Percentiles rank a stretch among this genome's conserved stretches.
Conservation (phyloP, 2,329 filamentous ascomycete species). For the Exophiala spinifera region DNA sequence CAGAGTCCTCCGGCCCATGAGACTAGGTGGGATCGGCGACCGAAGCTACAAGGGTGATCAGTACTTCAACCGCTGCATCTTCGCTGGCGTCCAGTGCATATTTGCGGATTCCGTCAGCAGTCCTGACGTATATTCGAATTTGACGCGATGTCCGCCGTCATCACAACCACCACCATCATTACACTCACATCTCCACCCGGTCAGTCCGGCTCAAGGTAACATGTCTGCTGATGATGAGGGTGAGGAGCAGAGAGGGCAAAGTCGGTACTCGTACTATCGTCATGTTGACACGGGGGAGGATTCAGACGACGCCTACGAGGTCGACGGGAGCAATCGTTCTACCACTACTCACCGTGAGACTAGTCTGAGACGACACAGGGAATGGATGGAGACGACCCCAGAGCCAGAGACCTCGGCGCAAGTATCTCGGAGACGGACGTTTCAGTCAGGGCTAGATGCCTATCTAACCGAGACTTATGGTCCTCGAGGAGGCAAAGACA, state of each 20-base stretch:
- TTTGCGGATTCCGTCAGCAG: background rate
- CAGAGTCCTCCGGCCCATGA: constrained; percentile 8
- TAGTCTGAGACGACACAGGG: background rate
- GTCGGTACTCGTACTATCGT: too few species aligned
- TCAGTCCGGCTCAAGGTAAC: too few species aligned
- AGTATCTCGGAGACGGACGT: background rate
- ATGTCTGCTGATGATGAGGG: too few species aligned
- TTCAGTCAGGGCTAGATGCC: constrained; percentile 9
- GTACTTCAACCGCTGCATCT: constrained; percentile 11
- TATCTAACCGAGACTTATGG: constrained; percentile 15
- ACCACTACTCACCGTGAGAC: background rate
- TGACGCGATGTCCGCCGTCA: background rate
- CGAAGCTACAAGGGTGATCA: constrained; percentile 2
- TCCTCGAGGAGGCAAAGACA: background rate
- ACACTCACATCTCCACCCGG: too few species aligned
- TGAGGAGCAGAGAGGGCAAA: too few species aligned
- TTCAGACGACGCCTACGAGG: too few species aligned
- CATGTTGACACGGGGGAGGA: too few species aligned
- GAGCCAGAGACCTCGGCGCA: background rate
- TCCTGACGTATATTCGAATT: background rate
- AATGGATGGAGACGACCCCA: background rate
- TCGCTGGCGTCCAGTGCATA: constrained; percentile 6
- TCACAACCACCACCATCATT: too few species aligned
- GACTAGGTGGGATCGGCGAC: constrained; percentile 10
- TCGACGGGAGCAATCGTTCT: too few species aligned